Percentiles rank a stretch among this genome's conserved stretches.
Conservation (phyloP, 2,329 filamentous ascomycete species). For the Blastomyces gilchristii region DNA sequence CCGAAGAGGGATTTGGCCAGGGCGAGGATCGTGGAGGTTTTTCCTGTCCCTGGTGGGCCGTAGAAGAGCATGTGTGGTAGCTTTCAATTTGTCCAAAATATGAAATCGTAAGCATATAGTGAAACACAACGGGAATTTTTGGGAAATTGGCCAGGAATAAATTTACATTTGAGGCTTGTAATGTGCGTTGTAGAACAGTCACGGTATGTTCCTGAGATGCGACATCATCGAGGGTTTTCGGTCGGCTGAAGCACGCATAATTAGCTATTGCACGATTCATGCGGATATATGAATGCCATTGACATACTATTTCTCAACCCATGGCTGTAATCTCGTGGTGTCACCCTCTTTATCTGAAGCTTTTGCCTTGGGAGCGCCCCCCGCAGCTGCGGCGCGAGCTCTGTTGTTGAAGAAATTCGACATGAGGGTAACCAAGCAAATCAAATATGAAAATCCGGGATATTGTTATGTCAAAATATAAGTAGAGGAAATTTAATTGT, state of each 20-base stretch:
- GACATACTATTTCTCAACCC: slow-evolving; percentile 95
- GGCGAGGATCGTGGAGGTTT: slow-evolving; percentile 94
- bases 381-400: slow-evolving; percentile 63
- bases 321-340: slow-evolving; percentile 64
- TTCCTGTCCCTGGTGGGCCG: slow-evolving; percentile 91
- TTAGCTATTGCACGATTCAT: slow-evolving; percentile 10
- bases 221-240: slow-evolving; percentile 87
- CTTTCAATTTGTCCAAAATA: slow-evolving; percentile 31
- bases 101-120: slow-evolving; percentile 7
- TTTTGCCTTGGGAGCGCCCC: slow-evolving; percentile 62
- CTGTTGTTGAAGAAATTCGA: slow-evolving; percentile 93
- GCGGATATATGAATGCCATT: neutral
- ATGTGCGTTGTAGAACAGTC: slow-evolving; percentile 77
- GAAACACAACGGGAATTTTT: neutral
- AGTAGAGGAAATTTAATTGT: neutral
- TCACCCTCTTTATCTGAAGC: slow-evolving; percentile 52
- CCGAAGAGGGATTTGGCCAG: slow-evolving; percentile 96
- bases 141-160: neutral
- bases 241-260: slow-evolving; percentile 54
- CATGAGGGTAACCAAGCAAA: slow-evolving; percentile 27
- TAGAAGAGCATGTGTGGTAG: slow-evolving; percentile 99
- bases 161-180: slow-evolving; percentile 80
- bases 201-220: slow-evolving; percentile 96
- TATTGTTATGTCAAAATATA: neutral
- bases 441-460: neutral